Base-by-base conservation (phyloP, 768 basidiomycete species). In the Trametes cingulata region DNA sequence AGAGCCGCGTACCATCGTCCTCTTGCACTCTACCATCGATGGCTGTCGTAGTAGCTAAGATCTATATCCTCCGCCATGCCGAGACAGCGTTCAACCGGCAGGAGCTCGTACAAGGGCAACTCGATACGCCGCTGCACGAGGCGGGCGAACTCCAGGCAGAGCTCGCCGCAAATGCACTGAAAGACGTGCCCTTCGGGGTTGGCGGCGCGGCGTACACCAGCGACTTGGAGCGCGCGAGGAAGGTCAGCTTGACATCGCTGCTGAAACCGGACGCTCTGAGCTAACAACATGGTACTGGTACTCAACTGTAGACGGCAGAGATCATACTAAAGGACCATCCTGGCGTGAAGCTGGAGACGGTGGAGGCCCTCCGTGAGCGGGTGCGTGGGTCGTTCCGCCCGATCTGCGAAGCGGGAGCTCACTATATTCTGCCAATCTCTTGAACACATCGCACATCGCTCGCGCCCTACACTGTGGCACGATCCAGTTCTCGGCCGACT, bases 51-150 rank as follows among this genome's bases (percentile, higher is more conserved):
- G 67, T 75, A 27, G 78, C 80, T 25, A 77, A 77, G 53, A 64
- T 91, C 43, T 89, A 86, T 68, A 74, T 91, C 62, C 79, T 91
- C 48, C 84, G 91, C 42, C 91, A 93, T 65, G 91, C 88, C 19
- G 89, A 93, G 76, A 93, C 91, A 24, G 79, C 84, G 41, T 85
- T 81, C 67, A 92, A 92, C 72, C 73, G 77, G 52, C 72, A 75
- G 7, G 76, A 77, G 24, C 82, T 88, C 58, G 80, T 90, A 45
- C 91, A 93, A 76, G 91, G 91, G 39, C 91, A 93, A 7, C 66
- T 83, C 56, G 87, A 93, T 72, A 86, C 85, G 7, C 63, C 71
- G 40, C 77, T 93, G 68, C 91, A 92, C 65, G 80, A 77, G 14
- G 73, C 71, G 5, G 91, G 91, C 15, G 54, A 78, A 46, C 74